A percentile compares a stretch with the other conserved stretches of the same genome.
Evolutionary conservation across 305 asterid genomes (phyloP).

Genomic region (Solanum hybrid): DNA sequence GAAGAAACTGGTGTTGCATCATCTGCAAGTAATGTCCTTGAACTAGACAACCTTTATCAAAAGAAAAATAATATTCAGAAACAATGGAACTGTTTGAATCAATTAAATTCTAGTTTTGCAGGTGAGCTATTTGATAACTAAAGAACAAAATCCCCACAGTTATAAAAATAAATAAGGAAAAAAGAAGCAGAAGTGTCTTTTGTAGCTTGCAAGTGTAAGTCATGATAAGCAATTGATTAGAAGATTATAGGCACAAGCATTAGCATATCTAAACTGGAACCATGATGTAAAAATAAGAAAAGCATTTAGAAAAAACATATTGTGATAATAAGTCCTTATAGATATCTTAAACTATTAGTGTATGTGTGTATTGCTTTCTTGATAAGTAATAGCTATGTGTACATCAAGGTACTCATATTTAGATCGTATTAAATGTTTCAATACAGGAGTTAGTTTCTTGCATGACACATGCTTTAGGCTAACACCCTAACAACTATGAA

Average conservation of each 20-base stretch:
- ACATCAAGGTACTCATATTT: background rate
- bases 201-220: background rate
- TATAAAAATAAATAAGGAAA: no score
- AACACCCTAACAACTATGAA: background rate
- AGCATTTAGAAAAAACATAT: no score
- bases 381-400: background rate
- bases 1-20: constrained; percentile 70
- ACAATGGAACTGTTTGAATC: background rate
- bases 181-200: background rate
- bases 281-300: background rate
- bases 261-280: background rate
- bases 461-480: background rate
- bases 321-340: background rate
- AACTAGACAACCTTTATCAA: background rate
- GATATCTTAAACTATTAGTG: background rate
- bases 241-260: background rate
- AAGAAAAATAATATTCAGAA: background rate
- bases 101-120: background rate
- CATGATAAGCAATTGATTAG: background rate
- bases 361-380: background rate
- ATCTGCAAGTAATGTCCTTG: constrained; percentile 54
- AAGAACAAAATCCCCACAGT: background rate
- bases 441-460: background rate
- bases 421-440: background rate
- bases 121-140: background rate